A percentile compares a stretch with the other conserved stretches of the same genome.
Evolutionary conservation across 768 basidiomycete genomes (phyloP).

Genomic region (Botryobasidium botryosum): DNA sequence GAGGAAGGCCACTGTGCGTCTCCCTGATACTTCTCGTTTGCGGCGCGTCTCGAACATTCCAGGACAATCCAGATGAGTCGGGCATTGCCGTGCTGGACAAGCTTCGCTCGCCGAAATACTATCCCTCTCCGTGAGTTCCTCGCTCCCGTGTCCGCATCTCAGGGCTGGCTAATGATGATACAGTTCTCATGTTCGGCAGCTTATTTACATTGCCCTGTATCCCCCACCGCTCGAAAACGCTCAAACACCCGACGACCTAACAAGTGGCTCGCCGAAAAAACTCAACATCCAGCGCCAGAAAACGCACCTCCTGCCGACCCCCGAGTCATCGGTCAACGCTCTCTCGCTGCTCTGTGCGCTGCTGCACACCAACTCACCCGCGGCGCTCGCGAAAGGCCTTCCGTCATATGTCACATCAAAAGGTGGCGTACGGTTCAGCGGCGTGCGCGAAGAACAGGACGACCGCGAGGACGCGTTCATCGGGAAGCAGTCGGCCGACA

Average conservation of each 20-base stretch:
- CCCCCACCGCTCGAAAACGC: background rate
- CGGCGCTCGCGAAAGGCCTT: background rate
- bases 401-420: background rate
- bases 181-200: background rate
- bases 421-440: background rate
- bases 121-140: too few species aligned
- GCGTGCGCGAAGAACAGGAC: background rate
- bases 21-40: too few species aligned
- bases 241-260: background rate
- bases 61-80: too few species aligned
- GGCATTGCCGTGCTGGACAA: too few species aligned
- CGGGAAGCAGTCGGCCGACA: background rate
- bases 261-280: background rate
- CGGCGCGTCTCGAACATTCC: too few species aligned
- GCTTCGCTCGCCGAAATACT: too few species aligned
- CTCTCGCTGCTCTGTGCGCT: background rate
- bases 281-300: background rate
- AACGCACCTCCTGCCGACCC: background rate
- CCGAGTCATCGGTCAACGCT: background rate
- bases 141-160: too few species aligned
- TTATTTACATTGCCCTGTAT: conserved; percentile 1
- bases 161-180: too few species aligned
- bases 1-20: too few species aligned
- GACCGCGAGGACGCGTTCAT: background rate
- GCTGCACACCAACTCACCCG: background rate